Evolutionary conservation across 2,329 filamentous ascomycete species (phyloP).

Genomic region (Colletotrichum cordylinicola): DNA sequence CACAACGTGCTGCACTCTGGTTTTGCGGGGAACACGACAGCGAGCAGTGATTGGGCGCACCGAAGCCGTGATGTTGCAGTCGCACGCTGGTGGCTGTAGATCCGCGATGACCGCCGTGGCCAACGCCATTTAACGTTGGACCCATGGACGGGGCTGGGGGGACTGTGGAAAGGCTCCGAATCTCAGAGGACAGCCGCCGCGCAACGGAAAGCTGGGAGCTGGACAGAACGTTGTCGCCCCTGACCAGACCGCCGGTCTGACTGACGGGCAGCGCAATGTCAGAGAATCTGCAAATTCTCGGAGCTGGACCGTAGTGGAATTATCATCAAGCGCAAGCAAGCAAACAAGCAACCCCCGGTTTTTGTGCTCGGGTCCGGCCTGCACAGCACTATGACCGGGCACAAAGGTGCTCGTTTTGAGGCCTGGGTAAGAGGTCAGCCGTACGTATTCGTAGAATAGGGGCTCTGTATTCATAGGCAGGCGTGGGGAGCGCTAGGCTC

Average conservation of each 20-base stretch:
- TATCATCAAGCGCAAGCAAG: neutral
- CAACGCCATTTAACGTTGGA: slow-evolving; percentile 4
- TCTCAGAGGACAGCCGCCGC: neutral
- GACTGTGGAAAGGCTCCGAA: slow-evolving; percentile 2
- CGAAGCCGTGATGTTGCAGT: neutral
- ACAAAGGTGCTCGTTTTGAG: neutral
- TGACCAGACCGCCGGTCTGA: neutral
- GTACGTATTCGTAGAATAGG: neutral
- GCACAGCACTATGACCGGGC: neutral
- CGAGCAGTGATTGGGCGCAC: neutral
- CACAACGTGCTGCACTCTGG: neutral
- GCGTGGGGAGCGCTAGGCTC: neutral
- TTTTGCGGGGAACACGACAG: slow-evolving; percentile 6
- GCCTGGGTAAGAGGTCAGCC: neutral
- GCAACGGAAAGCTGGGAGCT: neutral
- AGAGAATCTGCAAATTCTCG: neutral
- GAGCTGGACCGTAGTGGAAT: neutral
- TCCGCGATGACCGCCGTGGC: slow-evolving; percentile 3
- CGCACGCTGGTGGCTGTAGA: neutral
- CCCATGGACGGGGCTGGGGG: neutral
- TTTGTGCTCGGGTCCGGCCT: neutral
- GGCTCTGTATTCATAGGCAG: neutral
- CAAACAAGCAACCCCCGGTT: neutral
- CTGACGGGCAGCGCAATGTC: neutral
- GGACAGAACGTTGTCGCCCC: neutral